Evolutionary conservation across 2,329 filamentous ascomycete species (phyloP).

Genomic region (Fusarium nanum): DNA sequence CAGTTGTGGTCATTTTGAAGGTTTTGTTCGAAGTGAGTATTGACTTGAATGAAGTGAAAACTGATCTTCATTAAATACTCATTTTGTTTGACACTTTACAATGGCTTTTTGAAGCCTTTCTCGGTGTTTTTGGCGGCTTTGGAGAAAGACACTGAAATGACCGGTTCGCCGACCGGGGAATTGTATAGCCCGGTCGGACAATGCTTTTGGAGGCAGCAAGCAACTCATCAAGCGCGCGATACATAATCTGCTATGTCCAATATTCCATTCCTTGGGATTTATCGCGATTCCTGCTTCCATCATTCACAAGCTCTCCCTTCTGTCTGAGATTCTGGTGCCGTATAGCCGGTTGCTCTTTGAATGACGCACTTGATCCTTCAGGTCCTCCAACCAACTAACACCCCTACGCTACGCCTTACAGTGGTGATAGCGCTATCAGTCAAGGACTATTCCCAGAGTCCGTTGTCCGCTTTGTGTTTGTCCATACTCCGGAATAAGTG

Average conservation of each 20-base stretch:
- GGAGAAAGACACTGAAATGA: neutral
- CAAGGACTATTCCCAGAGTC: slow-evolving; percentile 15
- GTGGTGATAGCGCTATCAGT: neutral
- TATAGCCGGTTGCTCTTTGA: neutral
- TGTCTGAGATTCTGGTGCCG: neutral
- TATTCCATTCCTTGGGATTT: no score
- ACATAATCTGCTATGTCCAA: neutral
- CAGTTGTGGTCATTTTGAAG: neutral
- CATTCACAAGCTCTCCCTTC: neutral
- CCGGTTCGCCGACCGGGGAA: slow-evolving; percentile 3
- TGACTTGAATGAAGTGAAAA: no score
- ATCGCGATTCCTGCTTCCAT: neutral
- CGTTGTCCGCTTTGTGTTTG: slow-evolving; percentile 7
- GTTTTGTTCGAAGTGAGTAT: neutral
- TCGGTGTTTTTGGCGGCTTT: neutral
- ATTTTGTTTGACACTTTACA: fast-evolving
- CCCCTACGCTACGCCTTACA: neutral
- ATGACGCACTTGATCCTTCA: slow-evolving; percentile 9
- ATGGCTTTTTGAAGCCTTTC: neutral
- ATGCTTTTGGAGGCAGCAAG: neutral
- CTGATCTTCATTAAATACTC: no score
- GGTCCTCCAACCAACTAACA: neutral
- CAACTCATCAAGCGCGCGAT: neutral
- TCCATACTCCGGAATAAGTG: slow-evolving; percentile 3
- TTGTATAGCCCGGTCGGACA: neutral